These are phyloP conservation scores for Macrolepiota albuminosa DNA, from an alignment of 768 basidiomycete genomes.

Conservation along the genomic window DNA sequence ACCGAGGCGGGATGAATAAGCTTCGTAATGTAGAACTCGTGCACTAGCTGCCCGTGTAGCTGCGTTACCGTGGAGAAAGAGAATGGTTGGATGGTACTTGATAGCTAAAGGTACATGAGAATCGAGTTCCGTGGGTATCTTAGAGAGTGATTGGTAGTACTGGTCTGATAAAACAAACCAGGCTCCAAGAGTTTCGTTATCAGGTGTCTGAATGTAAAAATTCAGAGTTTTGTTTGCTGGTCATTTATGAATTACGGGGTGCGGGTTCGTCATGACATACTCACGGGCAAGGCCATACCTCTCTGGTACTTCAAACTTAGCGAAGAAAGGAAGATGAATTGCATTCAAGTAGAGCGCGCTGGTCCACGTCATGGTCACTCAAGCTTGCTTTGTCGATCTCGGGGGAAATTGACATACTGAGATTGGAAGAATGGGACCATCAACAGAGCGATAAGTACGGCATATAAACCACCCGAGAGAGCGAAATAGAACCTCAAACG, in stretches of 20 bases:
- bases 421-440: constrained; percentile 63
- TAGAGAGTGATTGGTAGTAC: constrained; percentile 48
- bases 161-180: constrained; percentile 78
- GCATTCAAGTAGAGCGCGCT: constrained; percentile 59
- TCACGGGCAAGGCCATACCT: constrained; percentile 78
- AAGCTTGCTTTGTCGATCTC: neutral
- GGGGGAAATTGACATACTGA: constrained; percentile 43
- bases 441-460: constrained; percentile 45
- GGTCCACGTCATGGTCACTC: neutral
- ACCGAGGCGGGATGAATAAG: constrained; percentile 58
- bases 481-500: constrained; percentile 29
- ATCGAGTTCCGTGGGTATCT: constrained; percentile 31
- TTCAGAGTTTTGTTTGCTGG: constrained; percentile 77
- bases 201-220: constrained; percentile 62
- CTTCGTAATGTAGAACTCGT: constrained; percentile 66
- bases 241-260: neutral
- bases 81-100: constrained; percentile 59
- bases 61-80: constrained; percentile 92
- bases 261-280: neutral
- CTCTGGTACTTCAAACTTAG: constrained; percentile 66
- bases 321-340: constrained; percentile 55
- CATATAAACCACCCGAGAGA: constrained; percentile 50
- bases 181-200: constrained; percentile 78
- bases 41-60: constrained; percentile 66
- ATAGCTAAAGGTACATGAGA: constrained; percentile 52